These are phyloP conservation scores for Phytomonas sp. DNA, from an alignment of 208 protist genomes.

Conservation along the genomic window DNA sequence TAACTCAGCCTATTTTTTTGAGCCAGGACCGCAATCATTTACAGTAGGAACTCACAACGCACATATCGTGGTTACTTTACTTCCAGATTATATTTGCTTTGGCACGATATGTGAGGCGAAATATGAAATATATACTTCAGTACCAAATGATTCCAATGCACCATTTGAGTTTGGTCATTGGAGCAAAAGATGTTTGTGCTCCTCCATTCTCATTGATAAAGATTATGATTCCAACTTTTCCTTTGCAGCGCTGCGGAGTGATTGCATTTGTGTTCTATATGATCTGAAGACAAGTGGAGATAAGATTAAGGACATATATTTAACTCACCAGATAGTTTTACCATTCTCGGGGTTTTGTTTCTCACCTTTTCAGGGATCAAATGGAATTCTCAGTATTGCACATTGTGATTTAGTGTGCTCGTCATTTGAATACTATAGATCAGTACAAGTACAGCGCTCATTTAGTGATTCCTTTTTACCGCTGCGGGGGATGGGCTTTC, in stretches of 20 bases:
- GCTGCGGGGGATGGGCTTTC: neutral
- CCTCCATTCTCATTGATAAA: neutral
- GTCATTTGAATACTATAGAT: neutral
- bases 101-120: neutral
- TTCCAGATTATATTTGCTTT: neutral
- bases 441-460: neutral
- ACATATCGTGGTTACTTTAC: neutral
- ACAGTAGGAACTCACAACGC: neutral
- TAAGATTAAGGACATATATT: neutral
- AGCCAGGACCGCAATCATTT: neutral
- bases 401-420: slow-evolving; percentile 4
- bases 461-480: neutral
- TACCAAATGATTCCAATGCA: neutral
- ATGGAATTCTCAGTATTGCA: neutral
- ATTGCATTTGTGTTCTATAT: neutral
- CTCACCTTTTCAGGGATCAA: neutral
- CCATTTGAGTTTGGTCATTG: slow-evolving; percentile 1
- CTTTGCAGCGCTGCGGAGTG: neutral
- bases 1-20: neutral
- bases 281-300: neutral
- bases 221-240: neutral
- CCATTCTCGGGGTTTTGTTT: neutral
- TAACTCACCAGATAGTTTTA: neutral
- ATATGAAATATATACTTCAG: neutral
- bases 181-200: neutral